A percentile compares a stretch with the other conserved stretches of the same genome.
These are phyloP conservation scores for Nelumbo lutea DNA, from an alignment of 164 flowering plant genomes.

Conservation along the genomic window DNA sequence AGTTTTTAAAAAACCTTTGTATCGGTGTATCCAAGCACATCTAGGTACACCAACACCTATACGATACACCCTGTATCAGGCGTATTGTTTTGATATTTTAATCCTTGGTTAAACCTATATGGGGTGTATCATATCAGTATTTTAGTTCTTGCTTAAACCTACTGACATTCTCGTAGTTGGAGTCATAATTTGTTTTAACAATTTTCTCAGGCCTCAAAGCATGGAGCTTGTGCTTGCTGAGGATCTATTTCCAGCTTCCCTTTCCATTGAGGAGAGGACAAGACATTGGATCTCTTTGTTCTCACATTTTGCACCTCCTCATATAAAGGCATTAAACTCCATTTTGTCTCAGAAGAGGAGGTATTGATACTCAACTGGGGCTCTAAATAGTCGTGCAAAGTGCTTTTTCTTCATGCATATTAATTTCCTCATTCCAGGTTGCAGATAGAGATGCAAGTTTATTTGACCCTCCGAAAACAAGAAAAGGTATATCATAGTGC, in stretches of 20 bases:
- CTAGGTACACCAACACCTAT: too few relatives aligned
- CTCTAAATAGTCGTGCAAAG: neutral
- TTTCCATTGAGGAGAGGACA: slow-evolving; percentile 60
- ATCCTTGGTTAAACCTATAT: too few relatives aligned
- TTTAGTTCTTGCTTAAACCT: neutral
- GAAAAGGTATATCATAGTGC: slow-evolving; percentile 45
- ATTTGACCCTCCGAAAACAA: slow-evolving; percentile 47
- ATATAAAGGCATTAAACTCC: slow-evolving; percentile 60
- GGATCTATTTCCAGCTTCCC: slow-evolving; percentile 65
- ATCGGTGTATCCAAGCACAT: too few relatives aligned
- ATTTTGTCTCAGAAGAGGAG: slow-evolving; percentile 77
- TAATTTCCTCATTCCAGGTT: slow-evolving; percentile 45
- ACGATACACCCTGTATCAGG: too few relatives aligned
- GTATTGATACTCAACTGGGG: slow-evolving; percentile 29
- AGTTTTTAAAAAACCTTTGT: too few relatives aligned
- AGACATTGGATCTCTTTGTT: slow-evolving; percentile 74
- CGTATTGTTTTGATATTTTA: too few relatives aligned
- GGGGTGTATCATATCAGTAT: too few relatives aligned
- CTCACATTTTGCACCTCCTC: slow-evolving; percentile 55
- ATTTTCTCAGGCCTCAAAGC: slow-evolving; percentile 55
- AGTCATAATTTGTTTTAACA: slow-evolving; percentile 5
- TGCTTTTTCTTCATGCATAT: neutral
- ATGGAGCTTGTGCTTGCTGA: slow-evolving; percentile 77
- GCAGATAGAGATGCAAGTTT: slow-evolving; percentile 63
- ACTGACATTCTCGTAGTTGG: neutral